Percentiles rank a stretch among this genome's conserved stretches.
phyloP scores from a whole-genome alignment of 2,329 filamentous ascomycete genomes.

The Pseudocercospora fijiensis region DNA sequence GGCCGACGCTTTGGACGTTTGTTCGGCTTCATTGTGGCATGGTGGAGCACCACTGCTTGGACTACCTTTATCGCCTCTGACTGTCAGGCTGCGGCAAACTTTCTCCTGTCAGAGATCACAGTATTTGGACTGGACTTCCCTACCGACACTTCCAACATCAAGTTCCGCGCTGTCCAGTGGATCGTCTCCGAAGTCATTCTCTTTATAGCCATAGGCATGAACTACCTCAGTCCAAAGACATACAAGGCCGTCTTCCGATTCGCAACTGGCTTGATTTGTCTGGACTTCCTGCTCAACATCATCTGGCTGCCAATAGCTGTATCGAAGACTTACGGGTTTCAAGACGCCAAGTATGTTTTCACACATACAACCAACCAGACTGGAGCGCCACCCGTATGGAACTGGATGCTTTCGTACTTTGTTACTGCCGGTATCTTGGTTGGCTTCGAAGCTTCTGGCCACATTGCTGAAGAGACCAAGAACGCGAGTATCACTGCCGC shows the following conservation, averaged over 20 bases:
- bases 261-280: conserved; percentile 52
- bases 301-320: conserved; percentile 62
- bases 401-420: conserved; percentile 63
- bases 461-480: conserved; percentile 62
- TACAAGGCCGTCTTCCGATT: conserved; percentile 54
- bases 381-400: conserved; percentile 55
- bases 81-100: conserved; percentile 42
- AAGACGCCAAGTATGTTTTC: conserved; percentile 59
- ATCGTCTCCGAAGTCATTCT: conserved; percentile 51
- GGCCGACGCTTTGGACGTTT: conserved; percentile 57
- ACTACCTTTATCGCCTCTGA: conserved; percentile 48
- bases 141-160: conserved; percentile 53
- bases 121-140: conserved; percentile 59
- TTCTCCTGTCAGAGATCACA: conserved; percentile 51
- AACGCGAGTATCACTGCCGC: conserved; percentile 58
- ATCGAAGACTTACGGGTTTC: conserved; percentile 57
- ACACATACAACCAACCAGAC: conserved; percentile 59
- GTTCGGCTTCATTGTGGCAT: conserved; percentile 61
- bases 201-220: conserved; percentile 44
- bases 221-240: conserved; percentile 42
- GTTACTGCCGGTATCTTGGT: conserved; percentile 62
- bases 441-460: conserved; percentile 61
- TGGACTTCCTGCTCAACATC: conserved; percentile 60
- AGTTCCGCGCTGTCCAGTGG: conserved; percentile 62
- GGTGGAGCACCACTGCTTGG: conserved; percentile 64